Conservation (phyloP, 2,329 filamentous ascomycete genomes). For the Claviceps monticola region DNA sequence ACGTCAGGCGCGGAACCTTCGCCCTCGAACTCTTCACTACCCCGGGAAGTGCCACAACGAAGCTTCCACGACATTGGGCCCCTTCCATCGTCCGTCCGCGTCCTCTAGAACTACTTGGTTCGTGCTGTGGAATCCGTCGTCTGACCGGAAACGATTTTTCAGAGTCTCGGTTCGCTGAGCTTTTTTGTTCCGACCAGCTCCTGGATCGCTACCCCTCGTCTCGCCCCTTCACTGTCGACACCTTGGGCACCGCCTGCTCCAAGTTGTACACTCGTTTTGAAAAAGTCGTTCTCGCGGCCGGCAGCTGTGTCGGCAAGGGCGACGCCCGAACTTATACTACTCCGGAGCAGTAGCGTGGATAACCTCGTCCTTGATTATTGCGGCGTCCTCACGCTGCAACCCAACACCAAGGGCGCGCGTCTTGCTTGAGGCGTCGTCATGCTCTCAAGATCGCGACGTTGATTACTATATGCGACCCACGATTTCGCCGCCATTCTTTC, state of each 20-base stretch:
- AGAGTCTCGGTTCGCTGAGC: not conserved
- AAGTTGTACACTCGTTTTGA: not conserved
- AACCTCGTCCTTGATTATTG: constrained; percentile 2
- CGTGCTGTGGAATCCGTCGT: constrained; percentile 9
- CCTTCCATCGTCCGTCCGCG: constrained; percentile 13
- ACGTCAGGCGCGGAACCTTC: constrained; percentile 14
- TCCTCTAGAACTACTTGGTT: constrained; percentile 11
- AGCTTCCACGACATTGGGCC: constrained; percentile 19
- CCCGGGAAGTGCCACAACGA: constrained; percentile 12
- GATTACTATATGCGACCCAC: constrained; percentile 27
- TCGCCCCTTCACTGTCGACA: not conserved
- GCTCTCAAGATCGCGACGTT: constrained; percentile 39
- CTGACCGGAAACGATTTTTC: constrained; percentile 5
- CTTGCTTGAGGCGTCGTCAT: constrained; percentile 40
- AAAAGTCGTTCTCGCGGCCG: not conserved
- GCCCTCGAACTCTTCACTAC: constrained; percentile 8
- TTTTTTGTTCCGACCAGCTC: constrained; percentile 4
- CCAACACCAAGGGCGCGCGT: constrained; percentile 21
- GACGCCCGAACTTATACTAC: not conserved
- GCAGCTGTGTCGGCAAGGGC: constrained; percentile 1
- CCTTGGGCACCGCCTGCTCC: not conserved
- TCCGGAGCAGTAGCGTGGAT: not conserved
- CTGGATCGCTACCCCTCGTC: constrained; percentile 2
- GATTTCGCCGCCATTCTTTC: constrained; percentile 20
- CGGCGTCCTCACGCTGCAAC: not conserved